phyloP scores from a whole-genome alignment of 306 rosid species.

The Pyrus betulifolia region DNA sequence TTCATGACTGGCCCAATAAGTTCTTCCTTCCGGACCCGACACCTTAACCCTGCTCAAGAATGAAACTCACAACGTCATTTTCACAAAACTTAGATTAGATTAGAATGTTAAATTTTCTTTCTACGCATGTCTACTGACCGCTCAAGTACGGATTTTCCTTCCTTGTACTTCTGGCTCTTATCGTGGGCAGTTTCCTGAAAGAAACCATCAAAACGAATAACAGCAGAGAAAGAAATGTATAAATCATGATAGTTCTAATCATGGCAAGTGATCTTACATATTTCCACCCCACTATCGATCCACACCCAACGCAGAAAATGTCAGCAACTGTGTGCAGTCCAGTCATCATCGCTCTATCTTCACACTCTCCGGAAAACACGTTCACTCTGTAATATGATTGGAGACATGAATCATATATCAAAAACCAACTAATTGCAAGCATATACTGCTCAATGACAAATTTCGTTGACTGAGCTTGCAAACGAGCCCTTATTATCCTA shows the following conservation, averaged over 20 bases:
- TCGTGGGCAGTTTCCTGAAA: constrained; percentile 42
- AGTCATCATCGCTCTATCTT: constrained; percentile 67
- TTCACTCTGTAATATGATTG: constrained; percentile 58
- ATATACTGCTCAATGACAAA: background rate
- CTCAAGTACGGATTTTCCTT: constrained; percentile 44
- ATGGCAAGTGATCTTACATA: constrained; percentile 62
- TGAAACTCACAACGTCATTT: constrained; percentile 24
- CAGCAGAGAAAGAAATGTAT: constrained; percentile 13
- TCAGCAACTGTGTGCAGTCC: constrained; percentile 86
- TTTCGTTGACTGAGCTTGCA: background rate
- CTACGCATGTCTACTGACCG: constrained; percentile 47
- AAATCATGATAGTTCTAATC: constrained; percentile 13
- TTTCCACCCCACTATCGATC: constrained; percentile 88
- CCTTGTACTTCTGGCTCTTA: constrained; percentile 39
- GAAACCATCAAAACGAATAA: constrained; percentile 29
- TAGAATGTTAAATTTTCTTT: constrained; percentile 14
- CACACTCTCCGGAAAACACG: constrained; percentile 57
- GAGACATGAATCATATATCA: constrained; percentile 8
- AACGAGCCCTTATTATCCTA: background rate
- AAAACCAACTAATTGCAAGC: background rate
- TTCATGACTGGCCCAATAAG: constrained; percentile 62
- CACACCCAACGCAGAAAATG: constrained; percentile 88
- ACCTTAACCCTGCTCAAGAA: constrained; percentile 58
- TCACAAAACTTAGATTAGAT: background rate
- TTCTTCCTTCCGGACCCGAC: constrained; percentile 71